Evolutionary conservation across 179 eudicot genomes (phyloP), one percentile per base, ranked within the genome.

Genomic region (Gypsophila paniculata): DNA sequence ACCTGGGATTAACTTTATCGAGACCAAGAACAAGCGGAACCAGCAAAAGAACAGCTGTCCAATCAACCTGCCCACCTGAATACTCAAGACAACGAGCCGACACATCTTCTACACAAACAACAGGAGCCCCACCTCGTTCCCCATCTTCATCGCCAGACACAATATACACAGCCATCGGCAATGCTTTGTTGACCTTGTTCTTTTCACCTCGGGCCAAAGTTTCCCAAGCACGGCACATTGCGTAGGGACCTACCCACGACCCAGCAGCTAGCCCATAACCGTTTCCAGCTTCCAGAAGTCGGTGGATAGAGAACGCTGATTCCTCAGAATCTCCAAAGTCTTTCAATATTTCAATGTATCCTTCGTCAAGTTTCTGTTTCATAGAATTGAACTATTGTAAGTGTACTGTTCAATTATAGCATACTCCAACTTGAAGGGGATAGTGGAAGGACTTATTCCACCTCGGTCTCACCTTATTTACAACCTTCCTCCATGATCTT

Each of bases 61-160:
- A 94, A 51, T 82, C 83, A 68, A 77, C 81, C 81, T 82, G 84
- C 57, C 85, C 88, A 59, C 83, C 78, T 52, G 90, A 82, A 76
- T 81, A 85, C 73, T 91, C 89, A n/a, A 57, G 76, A 75, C 94
- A 91, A 59, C 81, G 83, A 68, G 63, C 76, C 23, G 80, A 74
- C 61, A 89, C 87, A 80, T 94, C 96, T 82, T 94, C 99, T 63
- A 91, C 75, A 75, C 90, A 92, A 71, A 92, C 87, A 72, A 90
- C 91, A 29, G 99, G 99, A 65, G 97, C 99, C 58, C 99, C 99
- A 79, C 99, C 99, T 55, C 96, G 79, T 86, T 94, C 99, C 12
- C 99, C 99, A 85, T 94, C 96, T 83, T 87, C 99, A 83, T 94
- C 97, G 42, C 99, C 99, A 71, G 96, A 91, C 73, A 94, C 97